A percentile compares a stretch with the other conserved stretches of the same genome.
Evolutionary conservation across 495 filamentous ascomycete species (phyloP).

Genomic region (Aspergillus funiculosus): DNA sequence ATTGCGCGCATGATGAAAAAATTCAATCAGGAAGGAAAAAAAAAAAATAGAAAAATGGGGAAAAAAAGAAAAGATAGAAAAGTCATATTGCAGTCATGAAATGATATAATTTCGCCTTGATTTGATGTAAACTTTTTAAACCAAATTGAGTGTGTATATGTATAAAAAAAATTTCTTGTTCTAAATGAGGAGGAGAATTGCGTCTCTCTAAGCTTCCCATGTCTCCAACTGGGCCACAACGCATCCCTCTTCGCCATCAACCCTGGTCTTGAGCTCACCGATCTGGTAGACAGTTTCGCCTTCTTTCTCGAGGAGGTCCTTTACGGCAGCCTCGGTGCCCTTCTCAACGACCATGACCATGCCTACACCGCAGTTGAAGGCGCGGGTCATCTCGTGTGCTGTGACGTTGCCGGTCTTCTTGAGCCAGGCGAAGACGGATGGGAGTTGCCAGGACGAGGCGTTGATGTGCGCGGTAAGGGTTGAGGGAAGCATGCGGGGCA

Average conservation of each 20-base stretch:
- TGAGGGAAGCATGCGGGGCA: conserved; percentile 82
- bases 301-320: conserved; percentile 45
- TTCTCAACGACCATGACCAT: conserved; percentile 78
- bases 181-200: no score
- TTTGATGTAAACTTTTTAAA: conserved; percentile 10
- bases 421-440: conserved; percentile 78
- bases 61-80: no score
- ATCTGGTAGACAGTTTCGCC: conserved; percentile 78
- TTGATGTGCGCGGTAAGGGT: conserved; percentile 73
- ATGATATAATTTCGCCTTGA: no score
- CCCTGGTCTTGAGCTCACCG: conserved; percentile 55
- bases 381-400: conserved; percentile 71
- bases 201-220: conserved; percentile 55
- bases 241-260: conserved; percentile 55
- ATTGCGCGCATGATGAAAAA: not conserved
- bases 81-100: no score
- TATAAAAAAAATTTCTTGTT: no score
- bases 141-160: no score
- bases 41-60: conserved; percentile 8
- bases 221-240: conserved; percentile 61
- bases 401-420: conserved; percentile 68
- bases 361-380: conserved; percentile 92
- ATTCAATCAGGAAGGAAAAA: conserved; percentile 14
- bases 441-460: conserved; percentile 62
- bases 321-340: conserved; percentile 48